Evolutionary conservation across 768 basidiomycete species (phyloP).

Genomic region (Amanita muscaria): DNA sequence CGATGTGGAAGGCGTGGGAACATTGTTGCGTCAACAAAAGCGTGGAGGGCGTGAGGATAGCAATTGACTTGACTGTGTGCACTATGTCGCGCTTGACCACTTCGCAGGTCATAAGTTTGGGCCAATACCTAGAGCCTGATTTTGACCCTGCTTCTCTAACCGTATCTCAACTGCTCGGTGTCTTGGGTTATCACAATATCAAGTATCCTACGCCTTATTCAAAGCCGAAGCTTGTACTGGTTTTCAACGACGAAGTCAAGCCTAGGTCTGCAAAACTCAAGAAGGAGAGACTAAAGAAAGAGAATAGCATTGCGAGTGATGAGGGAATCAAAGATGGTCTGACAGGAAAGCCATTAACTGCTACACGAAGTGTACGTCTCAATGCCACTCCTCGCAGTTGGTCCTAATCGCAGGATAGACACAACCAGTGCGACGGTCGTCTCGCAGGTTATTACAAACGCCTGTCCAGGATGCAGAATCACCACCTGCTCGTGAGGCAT

Average conservation of each 20-base stretch:
- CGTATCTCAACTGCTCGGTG: conserved; percentile 71
- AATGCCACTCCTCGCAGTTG: neutral
- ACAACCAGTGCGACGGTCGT: conserved; percentile 41
- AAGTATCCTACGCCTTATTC: conserved; percentile 66
- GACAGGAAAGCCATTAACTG: conserved; percentile 63
- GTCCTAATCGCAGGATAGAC: conserved; percentile 12
- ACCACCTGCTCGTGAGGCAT: conserved; percentile 38
- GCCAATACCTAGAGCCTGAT: conserved; percentile 72
- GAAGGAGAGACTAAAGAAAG: conserved; percentile 54
- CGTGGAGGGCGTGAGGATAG: conserved; percentile 1
- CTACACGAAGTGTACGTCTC: conserved; percentile 34
- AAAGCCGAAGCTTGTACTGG: conserved; percentile 65
- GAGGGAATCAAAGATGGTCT: conserved; percentile 76
- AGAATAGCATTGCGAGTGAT: conserved; percentile 68
- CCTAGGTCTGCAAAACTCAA: conserved; percentile 46
- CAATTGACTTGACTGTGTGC: neutral
- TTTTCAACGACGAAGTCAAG: conserved; percentile 75
- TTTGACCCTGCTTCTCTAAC: conserved; percentile 71
- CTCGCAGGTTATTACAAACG: conserved; percentile 54
- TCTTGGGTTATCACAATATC: conserved; percentile 71
- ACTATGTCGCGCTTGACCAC: conserved; percentile 74
- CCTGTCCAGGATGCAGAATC: conserved; percentile 34
- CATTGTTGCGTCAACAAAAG: conserved; percentile 3
- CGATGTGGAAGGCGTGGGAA: conserved; percentile 3
- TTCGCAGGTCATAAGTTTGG: conserved; percentile 62